These are phyloP conservation scores for Schizophyllum commune DNA, from an alignment of 1,284 basidiomycete species.

Conservation along the genomic window DNA sequence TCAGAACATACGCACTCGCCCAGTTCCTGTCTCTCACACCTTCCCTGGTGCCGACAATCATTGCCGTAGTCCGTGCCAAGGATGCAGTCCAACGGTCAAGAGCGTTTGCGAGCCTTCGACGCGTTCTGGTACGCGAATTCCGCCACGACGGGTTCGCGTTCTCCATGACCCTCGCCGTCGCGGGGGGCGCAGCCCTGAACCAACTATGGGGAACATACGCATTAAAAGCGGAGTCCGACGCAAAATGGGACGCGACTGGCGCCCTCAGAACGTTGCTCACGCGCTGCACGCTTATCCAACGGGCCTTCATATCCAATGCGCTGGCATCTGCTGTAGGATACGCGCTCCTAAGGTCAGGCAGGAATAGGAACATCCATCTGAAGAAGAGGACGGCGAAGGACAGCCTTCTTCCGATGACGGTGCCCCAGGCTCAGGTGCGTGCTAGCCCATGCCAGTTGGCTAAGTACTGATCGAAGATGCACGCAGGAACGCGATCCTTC, in stretches of 20 bases:
- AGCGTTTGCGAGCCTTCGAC: not conserved
- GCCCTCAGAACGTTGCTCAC: not conserved
- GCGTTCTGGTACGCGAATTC: conserved; percentile 34
- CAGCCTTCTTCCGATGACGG: conserved; percentile 4
- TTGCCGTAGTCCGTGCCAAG: conserved; percentile 15
- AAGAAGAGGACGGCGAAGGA: not conserved
- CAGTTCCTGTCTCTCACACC: conserved; percentile 61
- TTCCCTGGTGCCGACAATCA: conserved; percentile 44
- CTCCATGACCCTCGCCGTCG: conserved; percentile 54
- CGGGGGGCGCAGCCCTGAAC: conserved; percentile 49
- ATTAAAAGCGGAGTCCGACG: conserved; percentile 1
- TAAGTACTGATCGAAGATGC: not conserved
- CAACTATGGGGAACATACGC: conserved; percentile 30
- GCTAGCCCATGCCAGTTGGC: not conserved
- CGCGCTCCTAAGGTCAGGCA: conserved; percentile 45
- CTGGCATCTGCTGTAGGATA: conserved; percentile 52
- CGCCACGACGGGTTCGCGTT: conserved; percentile 58
- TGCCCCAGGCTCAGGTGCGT: not conserved
- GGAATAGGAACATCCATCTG: conserved; percentile 17
- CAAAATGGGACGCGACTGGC: conserved; percentile 5
- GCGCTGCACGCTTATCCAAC: conserved; percentile 17
- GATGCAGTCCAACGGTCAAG: conserved; percentile 1
- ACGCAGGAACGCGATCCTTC: conserved; percentile 25
- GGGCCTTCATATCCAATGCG: conserved; percentile 43
- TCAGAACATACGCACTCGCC: conserved; percentile 61